phyloP scores from a whole-genome alignment of 257 asterid genomes.

The Petunia axillaris region DNA sequence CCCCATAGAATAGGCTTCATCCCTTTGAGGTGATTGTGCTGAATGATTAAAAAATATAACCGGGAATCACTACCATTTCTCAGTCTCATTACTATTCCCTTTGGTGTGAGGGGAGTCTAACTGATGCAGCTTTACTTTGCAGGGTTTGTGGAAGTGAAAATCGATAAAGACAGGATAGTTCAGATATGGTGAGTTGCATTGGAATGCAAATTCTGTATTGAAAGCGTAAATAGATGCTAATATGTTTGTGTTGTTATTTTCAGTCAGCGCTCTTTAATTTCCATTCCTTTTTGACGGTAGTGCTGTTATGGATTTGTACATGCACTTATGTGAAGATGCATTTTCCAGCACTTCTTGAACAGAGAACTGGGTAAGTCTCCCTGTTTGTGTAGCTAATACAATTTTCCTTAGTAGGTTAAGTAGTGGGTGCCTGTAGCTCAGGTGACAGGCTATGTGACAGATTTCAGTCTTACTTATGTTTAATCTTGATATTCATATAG shows the following conservation, averaged over 20 bases:
- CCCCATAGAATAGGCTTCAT: not conserved
- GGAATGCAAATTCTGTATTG: not conserved
- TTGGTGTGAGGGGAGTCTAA: not conserved
- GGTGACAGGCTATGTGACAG: not conserved
- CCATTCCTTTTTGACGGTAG: constrained; percentile 53
- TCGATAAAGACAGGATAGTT: not conserved
- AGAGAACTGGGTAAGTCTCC: constrained; percentile 75
- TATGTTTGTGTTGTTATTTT: constrained; percentile 25
- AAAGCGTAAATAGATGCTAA: constrained; percentile 28
- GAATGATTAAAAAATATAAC: not conserved
- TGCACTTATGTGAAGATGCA: constrained; percentile 38
- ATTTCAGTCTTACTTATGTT: not conserved
- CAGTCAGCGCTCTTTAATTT: constrained; percentile 56
- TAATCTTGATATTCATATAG: not conserved
- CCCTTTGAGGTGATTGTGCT: not conserved
- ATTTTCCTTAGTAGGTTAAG: not conserved
- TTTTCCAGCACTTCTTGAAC: constrained; percentile 74
- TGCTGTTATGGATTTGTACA: constrained; percentile 51
- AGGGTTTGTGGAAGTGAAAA: constrained; percentile 20
- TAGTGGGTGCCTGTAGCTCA: not conserved
- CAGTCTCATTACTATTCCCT: not conserved
- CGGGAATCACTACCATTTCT: not conserved
- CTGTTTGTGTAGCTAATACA: not conserved
- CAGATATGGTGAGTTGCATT: constrained; percentile 25
- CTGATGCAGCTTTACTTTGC: constrained; percentile 20